Evolutionary conservation across 1,139 yeast genomes (phyloP).

Genomic region (Kodamaea alishanica): DNA sequence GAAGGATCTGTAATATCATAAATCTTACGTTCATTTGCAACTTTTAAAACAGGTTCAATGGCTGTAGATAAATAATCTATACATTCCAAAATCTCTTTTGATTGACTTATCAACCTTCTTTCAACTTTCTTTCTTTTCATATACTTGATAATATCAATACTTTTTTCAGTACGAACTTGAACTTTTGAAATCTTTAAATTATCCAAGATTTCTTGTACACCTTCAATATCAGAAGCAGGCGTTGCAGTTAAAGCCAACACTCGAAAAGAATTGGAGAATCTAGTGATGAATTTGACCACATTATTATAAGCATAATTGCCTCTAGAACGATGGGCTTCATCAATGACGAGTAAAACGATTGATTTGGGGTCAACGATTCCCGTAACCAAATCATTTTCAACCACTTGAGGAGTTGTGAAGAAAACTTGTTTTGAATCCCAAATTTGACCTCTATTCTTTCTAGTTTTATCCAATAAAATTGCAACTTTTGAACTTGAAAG

Average conservation of each 20-base stretch:
- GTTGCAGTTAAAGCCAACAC: constrained; percentile 91
- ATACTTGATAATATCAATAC: constrained; percentile 75
- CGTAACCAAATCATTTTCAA: constrained; percentile 77
- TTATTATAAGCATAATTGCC: constrained; percentile 88
- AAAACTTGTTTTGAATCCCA: constrained; percentile 80
- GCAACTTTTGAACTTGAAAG: constrained; percentile 75
- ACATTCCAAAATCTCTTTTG: constrained; percentile 50
- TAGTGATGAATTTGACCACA: constrained; percentile 62
- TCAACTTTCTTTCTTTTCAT: constrained; percentile 69
- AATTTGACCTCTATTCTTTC: constrained; percentile 61
- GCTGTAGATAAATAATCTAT: constrained; percentile 49
- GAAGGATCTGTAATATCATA: constrained; percentile 63
- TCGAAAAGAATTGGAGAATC: constrained; percentile 67
- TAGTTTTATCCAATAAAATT: constrained; percentile 68
- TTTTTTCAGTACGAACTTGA: constrained; percentile 82
- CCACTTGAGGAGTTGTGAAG: constrained; percentile 95
- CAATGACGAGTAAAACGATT: constrained; percentile 75
- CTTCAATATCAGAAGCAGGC: constrained; percentile 83
- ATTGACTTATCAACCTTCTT: constrained; percentile 51
- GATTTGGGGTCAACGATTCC: constrained; percentile 76
- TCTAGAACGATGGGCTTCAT: constrained; percentile 93
- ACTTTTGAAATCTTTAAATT: constrained; percentile 71
- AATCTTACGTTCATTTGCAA: constrained; percentile 61
- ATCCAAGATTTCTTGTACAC: constrained; percentile 79
- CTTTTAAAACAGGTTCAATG: constrained; percentile 56